phyloP scores from a whole-genome alignment of 768 basidiomycete species.

The Pisolithus sp. region DNA sequence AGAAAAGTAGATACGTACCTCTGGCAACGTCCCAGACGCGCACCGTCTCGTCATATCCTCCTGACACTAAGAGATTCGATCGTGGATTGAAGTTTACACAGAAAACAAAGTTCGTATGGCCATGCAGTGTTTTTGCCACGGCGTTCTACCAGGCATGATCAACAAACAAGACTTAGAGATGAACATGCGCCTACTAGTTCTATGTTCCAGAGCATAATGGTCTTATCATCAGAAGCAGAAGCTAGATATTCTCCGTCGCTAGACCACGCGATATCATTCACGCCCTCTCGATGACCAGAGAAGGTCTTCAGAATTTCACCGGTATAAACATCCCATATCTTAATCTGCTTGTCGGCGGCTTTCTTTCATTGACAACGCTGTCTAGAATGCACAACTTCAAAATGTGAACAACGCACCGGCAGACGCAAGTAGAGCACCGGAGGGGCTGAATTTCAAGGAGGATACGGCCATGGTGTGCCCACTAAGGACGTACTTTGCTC shows the following conservation, averaged over 20 bases:
- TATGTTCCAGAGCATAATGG: slow-evolving; percentile 79
- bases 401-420: slow-evolving; percentile 51
- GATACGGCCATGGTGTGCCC: slow-evolving; percentile 85
- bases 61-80: slow-evolving; percentile 87
- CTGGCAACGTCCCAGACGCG: slow-evolving; percentile 93
- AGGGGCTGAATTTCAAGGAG: slow-evolving; percentile 81
- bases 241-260: slow-evolving; percentile 76
- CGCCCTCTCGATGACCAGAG: slow-evolving; percentile 70
- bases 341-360: slow-evolving; percentile 82
- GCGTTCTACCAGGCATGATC: slow-evolving; percentile 37
- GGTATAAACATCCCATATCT: slow-evolving; percentile 70
- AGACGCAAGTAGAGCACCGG: slow-evolving; percentile 77
- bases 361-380: slow-evolving; percentile 35
- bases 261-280: slow-evolving; percentile 91
- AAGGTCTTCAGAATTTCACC: slow-evolving; percentile 71
- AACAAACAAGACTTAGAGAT: background rate
- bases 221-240: slow-evolving; percentile 91
- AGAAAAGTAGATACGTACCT: slow-evolving; percentile 40
- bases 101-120: slow-evolving; percentile 93
- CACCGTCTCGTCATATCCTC: slow-evolving; percentile 93
- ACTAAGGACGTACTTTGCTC: slow-evolving; percentile 53
- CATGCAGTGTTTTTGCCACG: slow-evolving; percentile 60
- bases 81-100: slow-evolving; percentile 89
- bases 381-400: slow-evolving; percentile 4
- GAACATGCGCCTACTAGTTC: slow-evolving; percentile 41